Percentiles rank a stretch among this genome's conserved stretches.
Evolutionary conservation across 2,329 filamentous ascomycete species (phyloP).

Genomic region (Colletotrichum karsti): DNA sequence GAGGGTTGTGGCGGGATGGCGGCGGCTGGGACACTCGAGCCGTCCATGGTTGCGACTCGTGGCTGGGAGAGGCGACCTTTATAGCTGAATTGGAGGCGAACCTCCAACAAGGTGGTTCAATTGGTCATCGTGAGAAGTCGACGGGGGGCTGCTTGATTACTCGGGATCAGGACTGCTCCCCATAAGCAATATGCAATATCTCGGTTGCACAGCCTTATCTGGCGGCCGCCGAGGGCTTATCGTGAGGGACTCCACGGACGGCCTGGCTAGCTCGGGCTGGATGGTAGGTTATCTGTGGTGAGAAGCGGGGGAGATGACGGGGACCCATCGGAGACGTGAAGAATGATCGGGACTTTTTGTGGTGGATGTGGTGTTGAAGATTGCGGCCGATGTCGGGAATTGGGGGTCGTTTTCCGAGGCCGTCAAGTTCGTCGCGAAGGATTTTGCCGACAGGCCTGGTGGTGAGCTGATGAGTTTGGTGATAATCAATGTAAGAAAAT

Average conservation of each 20-base stretch:
- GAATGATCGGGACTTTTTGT: background rate
- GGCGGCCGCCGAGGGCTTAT: slow-evolving; percentile 8
- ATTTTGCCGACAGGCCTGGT: background rate
- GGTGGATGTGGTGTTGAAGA: background rate
- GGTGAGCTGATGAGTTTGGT: background rate
- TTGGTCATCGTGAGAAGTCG: background rate
- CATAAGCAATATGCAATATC: slow-evolving; percentile 13
- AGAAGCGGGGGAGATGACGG: background rate
- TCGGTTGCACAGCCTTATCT: background rate
- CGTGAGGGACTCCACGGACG: background rate
- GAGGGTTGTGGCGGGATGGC: background rate
- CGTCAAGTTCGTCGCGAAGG: background rate
- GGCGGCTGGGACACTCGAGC: background rate
- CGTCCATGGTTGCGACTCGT: no score
- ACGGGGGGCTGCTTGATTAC: background rate
- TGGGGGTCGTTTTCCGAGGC: background rate
- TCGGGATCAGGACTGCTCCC: background rate
- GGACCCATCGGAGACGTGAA: background rate
- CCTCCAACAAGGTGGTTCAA: background rate
- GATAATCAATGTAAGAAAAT: no score
- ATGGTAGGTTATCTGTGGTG: background rate
- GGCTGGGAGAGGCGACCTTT: background rate
- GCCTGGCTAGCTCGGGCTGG: background rate
- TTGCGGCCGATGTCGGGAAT: slow-evolving; percentile 10
- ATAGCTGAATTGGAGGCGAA: background rate